These are phyloP conservation scores for Apiospora hydei DNA, from an alignment of 2,329 filamentous ascomycete genomes.

Conservation along the genomic window DNA sequence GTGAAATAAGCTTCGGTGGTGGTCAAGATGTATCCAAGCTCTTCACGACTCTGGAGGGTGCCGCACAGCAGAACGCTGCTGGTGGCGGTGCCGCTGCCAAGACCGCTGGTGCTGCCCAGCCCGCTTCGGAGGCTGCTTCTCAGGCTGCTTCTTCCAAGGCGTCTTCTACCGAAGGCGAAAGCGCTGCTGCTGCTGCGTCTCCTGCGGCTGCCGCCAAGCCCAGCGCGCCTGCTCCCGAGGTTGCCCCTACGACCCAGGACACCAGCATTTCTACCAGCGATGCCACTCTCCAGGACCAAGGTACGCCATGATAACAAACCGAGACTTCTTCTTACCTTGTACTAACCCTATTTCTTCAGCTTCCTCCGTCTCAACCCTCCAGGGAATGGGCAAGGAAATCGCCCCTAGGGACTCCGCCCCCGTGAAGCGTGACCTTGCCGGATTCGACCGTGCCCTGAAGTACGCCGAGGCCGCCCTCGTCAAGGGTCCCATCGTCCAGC, in stretches of 20 bases:
- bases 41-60: slow-evolving; percentile 55
- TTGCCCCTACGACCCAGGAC: slow-evolving; percentile 5
- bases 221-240: slow-evolving; percentile 34
- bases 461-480: slow-evolving; percentile 49
- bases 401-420: slow-evolving; percentile 47
- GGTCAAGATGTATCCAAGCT: slow-evolving; percentile 52
- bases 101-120: slow-evolving; percentile 33
- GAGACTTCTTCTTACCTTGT: not conserved
- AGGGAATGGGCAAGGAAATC: slow-evolving; percentile 58
- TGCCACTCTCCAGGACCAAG: slow-evolving; percentile 45
- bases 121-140: slow-evolving; percentile 33
- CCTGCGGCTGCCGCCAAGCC: slow-evolving; percentile 28
- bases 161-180: slow-evolving; percentile 19
- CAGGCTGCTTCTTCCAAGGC: not conserved
- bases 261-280: slow-evolving; percentile 36
- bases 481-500: slow-evolving; percentile 48
- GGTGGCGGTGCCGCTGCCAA: slow-evolving; percentile 37
- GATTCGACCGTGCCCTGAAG: slow-evolving; percentile 50
- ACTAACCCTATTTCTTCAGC: slow-evolving; percentile 39
- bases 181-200: slow-evolving; percentile 30
- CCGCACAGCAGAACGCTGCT: slow-evolving; percentile 44
- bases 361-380: slow-evolving; percentile 51
- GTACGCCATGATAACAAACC: slow-evolving; percentile 34
- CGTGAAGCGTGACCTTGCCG: slow-evolving; percentile 47
- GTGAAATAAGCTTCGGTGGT: slow-evolving; percentile 47